Percentiles rank a stretch among this genome's conserved stretches.
Conservation (phyloP, 768 basidiomycete genomes). For the Guyanaporus albipodus region DNA sequence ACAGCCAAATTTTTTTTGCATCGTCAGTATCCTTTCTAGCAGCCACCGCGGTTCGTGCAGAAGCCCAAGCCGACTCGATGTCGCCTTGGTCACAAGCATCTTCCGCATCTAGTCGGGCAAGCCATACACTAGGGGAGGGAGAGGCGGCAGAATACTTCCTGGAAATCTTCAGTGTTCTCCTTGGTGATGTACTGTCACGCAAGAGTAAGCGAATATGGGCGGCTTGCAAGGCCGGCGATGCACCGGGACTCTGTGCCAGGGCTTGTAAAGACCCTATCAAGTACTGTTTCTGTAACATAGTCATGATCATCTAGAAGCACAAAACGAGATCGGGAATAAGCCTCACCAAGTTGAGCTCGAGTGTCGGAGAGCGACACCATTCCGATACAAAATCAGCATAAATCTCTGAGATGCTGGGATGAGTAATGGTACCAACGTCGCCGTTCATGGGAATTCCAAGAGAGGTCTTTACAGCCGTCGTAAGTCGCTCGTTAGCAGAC, state of each 20-base stretch:
- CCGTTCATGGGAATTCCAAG: conserved; percentile 5
- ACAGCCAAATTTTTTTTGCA: conserved; percentile 47
- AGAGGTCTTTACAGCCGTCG: conserved; percentile 28
- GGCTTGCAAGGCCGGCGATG: conserved; percentile 32
- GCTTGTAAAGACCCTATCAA: conserved; percentile 43
- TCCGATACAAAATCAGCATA: conserved; percentile 45
- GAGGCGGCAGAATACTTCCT: conserved; percentile 45
- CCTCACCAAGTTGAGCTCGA: conserved; percentile 32
- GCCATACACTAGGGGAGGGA: conserved; percentile 46
- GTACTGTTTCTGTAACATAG: conserved; percentile 47
- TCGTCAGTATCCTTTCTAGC: conserved; percentile 21
- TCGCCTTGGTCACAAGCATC: conserved; percentile 22
- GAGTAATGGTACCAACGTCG: conserved; percentile 16
- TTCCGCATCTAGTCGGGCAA: conserved; percentile 48
- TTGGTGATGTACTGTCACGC: conserved; percentile 20
- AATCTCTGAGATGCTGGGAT: conserved; percentile 31
- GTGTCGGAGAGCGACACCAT: conserved; percentile 39
- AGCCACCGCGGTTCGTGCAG: conserved; percentile 39
- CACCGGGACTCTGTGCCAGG: conserved; percentile 24
- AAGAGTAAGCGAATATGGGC: conserved; percentile 36
- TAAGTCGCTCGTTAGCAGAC: conserved; percentile 29
- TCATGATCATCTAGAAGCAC: conserved; percentile 1
- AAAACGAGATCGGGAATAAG: neutral
- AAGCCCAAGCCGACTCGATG: conserved; percentile 37
- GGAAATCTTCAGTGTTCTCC: conserved; percentile 38